Evolutionary conservation across 1,284 basidiomycete species (phyloP), one percentile per base, ranked within the genome.

Genomic region (Xerocomus amazonicus): DNA sequence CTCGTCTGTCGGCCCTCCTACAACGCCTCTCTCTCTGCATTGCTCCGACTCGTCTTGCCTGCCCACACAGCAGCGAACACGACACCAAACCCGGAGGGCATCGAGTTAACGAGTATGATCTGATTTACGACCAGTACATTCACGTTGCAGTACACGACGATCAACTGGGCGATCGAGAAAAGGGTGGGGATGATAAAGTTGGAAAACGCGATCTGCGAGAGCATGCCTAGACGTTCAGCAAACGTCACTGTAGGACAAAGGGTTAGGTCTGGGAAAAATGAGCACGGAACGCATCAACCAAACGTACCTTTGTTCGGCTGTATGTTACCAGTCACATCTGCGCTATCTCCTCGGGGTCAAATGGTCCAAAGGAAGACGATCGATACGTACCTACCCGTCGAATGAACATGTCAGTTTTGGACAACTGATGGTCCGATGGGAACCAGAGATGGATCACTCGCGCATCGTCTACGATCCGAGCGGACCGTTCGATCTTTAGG

Each of bases 121-220:
- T 66, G 56, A 54, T 68, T 68, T 39, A 68, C 54, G 26, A 52
- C 16, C 23, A 59, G 4, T 0, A 53, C 35, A 41, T 61, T 39
- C 38, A 63, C 52, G 41, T 31, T 45, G 27, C 56, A 54, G 44
- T 67, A 68, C 19, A 70, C 57, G 44, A 67, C 54, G 19, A 66
- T 45, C 46, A 68, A 59, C 44, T 70, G 66, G 3, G 42, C 62
- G 27, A 68, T 54, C 27, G 67, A 68, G 45, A 69, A 66, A 14
- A 68, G 43, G 1, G 65, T 54, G 0, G 66, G 62, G 17, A 68
- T 47, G 17, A 62, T 31, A 41, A 66, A 68, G 44, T 67, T 66
- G 3, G 63, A 66, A 34, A 65, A 48, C 17, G 67, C 63, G 23
- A 66, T 66, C 10, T 45, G 64, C 31, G 55, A 66, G 35, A 66